phyloP scores from a whole-genome alignment of 768 basidiomycete species.

The Pleurotus sapidus region DNA sequence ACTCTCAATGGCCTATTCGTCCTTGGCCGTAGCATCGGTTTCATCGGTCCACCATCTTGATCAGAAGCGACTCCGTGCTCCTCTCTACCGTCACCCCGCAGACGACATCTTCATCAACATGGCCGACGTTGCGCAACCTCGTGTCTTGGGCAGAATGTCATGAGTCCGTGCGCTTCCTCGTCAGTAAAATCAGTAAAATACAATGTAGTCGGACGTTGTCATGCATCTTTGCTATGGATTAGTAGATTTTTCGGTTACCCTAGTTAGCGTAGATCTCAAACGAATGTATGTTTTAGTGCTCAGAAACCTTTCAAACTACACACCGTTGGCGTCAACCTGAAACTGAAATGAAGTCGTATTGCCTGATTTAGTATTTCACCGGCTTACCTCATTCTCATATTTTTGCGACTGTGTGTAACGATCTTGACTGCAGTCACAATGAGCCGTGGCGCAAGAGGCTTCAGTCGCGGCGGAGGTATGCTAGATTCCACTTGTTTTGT shows the following conservation, averaged over 20 bases:
- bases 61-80: slow-evolving; percentile 92
- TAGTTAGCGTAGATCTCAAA: no score
- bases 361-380: no score
- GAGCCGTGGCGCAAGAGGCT: slow-evolving; percentile 57
- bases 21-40: slow-evolving; percentile 94
- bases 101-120: slow-evolving; percentile 97
- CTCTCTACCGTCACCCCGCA: slow-evolving; percentile 91
- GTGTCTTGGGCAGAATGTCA: slow-evolving; percentile 63
- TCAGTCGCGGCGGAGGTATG: slow-evolving; percentile 51
- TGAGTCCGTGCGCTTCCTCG: background rate
- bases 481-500: background rate
- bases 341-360: no score
- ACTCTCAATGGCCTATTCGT: slow-evolving; percentile 97
- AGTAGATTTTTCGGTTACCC: no score
- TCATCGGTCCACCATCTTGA: slow-evolving; percentile 96
- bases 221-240: no score
- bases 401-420: no score
- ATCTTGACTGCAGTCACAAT: slow-evolving; percentile 22
- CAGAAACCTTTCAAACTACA: no score
- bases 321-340: no score
- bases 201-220: no score
- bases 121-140: slow-evolving; percentile 80
- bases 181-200: no score
- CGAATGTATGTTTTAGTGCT: no score
- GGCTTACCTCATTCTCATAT: no score